Percentiles rank a stretch among this genome's conserved stretches.
phyloP scores from a whole-genome alignment of 768 basidiomycete species.

The Mycena galopus region DNA sequence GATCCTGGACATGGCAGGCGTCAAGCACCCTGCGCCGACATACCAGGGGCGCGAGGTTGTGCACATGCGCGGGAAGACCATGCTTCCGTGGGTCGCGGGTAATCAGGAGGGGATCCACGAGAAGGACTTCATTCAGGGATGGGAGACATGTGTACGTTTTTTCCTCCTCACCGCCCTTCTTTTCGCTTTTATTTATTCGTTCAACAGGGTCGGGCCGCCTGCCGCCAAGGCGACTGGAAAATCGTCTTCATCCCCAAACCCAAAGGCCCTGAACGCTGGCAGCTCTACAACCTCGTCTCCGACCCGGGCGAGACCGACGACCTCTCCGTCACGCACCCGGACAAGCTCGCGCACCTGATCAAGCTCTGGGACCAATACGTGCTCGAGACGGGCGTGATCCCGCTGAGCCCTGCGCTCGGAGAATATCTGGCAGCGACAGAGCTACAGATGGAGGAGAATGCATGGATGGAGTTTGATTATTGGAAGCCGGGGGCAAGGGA shows the following conservation, averaged over 20 bases:
- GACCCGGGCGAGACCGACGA: slow-evolving; percentile 18
- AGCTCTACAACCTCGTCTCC: slow-evolving; percentile 16
- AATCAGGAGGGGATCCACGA: slow-evolving; percentile 9
- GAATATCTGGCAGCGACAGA: slow-evolving; percentile 15
- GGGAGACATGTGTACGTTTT: slow-evolving; percentile 18
- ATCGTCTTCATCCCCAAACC: slow-evolving; percentile 22
- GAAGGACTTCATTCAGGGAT: slow-evolving; percentile 22
- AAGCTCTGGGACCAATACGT: slow-evolving; percentile 23
- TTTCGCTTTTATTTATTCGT: background rate
- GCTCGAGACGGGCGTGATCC: slow-evolving; percentile 15
- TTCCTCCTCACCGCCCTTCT: background rate
- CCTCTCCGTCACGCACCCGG: background rate
- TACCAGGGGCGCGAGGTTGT: slow-evolving; percentile 17
- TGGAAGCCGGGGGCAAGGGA: slow-evolving; percentile 21
- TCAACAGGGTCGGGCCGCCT: slow-evolving; percentile 16
- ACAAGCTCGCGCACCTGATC: slow-evolving; percentile 4
- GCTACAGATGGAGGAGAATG: slow-evolving; percentile 25
- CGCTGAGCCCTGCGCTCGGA: slow-evolving; percentile 17
- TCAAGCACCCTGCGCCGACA: slow-evolving; percentile 20
- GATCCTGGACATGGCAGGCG: slow-evolving; percentile 21
- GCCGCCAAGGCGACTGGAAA: slow-evolving; percentile 23
- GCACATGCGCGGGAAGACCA: slow-evolving; percentile 22
- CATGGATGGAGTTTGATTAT: slow-evolving; percentile 27
- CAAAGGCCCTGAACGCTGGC: slow-evolving; percentile 19
- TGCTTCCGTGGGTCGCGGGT: slow-evolving; percentile 15